phyloP scores from a whole-genome alignment of 371 early-diverging fungal genomes.

The Lichtheimia corymbifera region DNA sequence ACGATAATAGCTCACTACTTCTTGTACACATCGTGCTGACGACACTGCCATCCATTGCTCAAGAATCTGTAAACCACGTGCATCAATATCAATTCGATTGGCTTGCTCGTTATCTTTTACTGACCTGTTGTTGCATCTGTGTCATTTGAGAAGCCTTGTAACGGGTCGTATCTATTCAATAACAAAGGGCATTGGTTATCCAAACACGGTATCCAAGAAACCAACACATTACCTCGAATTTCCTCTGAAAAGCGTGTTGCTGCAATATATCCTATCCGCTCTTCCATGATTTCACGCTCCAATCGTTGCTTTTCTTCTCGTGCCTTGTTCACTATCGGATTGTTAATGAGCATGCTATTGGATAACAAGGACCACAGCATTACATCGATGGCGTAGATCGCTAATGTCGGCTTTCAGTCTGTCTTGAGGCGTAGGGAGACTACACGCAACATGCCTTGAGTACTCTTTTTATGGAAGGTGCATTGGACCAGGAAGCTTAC shows the following conservation, averaged over 20 bases:
- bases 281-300: conserved; percentile 29
- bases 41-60: conserved; percentile 27
- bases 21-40: conserved; percentile 29
- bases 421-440: conserved; percentile 19
- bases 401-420: conserved; percentile 16
- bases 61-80: conserved; percentile 18
- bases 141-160: conserved; percentile 22
- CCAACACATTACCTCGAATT: conserved; percentile 16
- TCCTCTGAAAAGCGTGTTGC: conserved; percentile 22
- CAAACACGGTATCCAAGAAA: not conserved
- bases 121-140: conserved; percentile 27
- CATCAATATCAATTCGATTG: too few species aligned
- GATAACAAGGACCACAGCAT: not conserved
- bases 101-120: too few species aligned
- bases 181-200: not conserved
- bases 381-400: conserved; percentile 20
- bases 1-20: conserved; percentile 39
- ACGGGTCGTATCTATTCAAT: conserved; percentile 29
- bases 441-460: not conserved
- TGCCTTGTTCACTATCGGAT: conserved; percentile 21
- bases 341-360: conserved; percentile 1
- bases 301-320: conserved; percentile 26
- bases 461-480: not conserved
- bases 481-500: not conserved
- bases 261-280: conserved; percentile 29